phyloP scores from a whole-genome alignment of 2,329 filamentous ascomycete genomes.

The Waltergamsia citrina region DNA sequence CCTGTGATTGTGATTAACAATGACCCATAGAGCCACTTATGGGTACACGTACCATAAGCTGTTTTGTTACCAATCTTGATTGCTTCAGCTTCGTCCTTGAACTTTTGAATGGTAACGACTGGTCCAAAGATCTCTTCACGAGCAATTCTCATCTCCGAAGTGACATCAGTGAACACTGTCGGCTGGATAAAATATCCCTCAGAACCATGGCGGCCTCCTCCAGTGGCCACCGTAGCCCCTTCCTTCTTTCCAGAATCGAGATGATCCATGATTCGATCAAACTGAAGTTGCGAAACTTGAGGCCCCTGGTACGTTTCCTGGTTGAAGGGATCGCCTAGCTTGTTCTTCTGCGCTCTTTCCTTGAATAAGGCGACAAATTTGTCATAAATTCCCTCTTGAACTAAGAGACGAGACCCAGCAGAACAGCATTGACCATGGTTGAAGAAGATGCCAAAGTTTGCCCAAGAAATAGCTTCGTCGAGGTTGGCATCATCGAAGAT shows the following conservation, averaged over 20 bases:
- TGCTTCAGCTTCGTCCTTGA: conserved; percentile 68
- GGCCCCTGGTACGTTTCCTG: conserved; percentile 73
- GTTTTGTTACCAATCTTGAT: conserved; percentile 64
- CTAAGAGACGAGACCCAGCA: conserved; percentile 70
- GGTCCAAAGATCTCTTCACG: conserved; percentile 85
- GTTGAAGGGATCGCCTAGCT: conserved; percentile 70
- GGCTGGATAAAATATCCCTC: conserved; percentile 82
- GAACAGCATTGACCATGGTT: conserved; percentile 56
- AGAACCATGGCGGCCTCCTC: conserved; percentile 41
- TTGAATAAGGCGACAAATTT: conserved; percentile 72
- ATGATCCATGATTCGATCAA: conserved; percentile 72
- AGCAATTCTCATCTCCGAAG: conserved; percentile 74
- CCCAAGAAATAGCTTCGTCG: conserved; percentile 63
- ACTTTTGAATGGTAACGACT: conserved; percentile 72
- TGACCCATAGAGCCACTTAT: too few species aligned
- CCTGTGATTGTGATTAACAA: too few species aligned
- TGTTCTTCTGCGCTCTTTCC: conserved; percentile 58
- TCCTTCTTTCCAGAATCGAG: conserved; percentile 54
- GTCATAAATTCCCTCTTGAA: conserved; percentile 75
- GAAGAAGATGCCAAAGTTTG: conserved; percentile 55
- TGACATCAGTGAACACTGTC: conserved; percentile 75
- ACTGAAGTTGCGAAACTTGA: conserved; percentile 72
- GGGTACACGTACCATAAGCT: conserved; percentile 67
- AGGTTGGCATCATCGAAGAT: conserved; percentile 67
- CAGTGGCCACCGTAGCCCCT: conserved; percentile 47